These are phyloP conservation scores for Xerocomus minutiporus DNA, from an alignment of 1,284 basidiomycete genomes.

Conservation along the genomic window DNA sequence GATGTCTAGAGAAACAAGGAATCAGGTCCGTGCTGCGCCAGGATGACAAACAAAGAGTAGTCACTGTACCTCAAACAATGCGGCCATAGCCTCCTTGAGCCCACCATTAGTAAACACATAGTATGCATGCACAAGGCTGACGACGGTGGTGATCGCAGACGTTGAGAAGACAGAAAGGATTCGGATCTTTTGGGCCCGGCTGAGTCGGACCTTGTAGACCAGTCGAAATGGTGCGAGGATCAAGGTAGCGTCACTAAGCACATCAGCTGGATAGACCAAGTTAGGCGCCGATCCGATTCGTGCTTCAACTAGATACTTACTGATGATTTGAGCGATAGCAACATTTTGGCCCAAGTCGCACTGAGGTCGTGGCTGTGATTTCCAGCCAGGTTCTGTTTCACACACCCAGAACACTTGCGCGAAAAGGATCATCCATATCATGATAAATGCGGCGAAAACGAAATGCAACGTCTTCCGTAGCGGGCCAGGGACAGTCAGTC, in stretches of 20 bases:
- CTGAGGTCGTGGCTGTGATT: not conserved
- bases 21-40: not conserved
- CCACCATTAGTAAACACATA: constrained; percentile 1
- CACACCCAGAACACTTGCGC: constrained; percentile 5
- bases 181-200: constrained; percentile 3
- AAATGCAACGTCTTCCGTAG: not conserved
- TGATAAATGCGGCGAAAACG: not conserved
- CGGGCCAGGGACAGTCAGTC: not conserved
- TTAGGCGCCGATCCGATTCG: not conserved
- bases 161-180: constrained; percentile 4
- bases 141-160: constrained; percentile 6
- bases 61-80: constrained; percentile 1
- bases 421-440: constrained; percentile 1
- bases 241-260: constrained; percentile 3
- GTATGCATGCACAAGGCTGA: constrained; percentile 1
- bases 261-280: not conserved
- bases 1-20: not conserved
- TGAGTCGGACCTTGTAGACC: constrained; percentile 2
- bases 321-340: constrained; percentile 3
- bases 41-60: not conserved
- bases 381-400: constrained; percentile 5
- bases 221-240: constrained; percentile 3
- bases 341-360: not conserved
- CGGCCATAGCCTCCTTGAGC: constrained; percentile 1
- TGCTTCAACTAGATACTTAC: not conserved